Evolutionary conservation across 2,329 filamentous ascomycete genomes (phyloP), one percentile per base, ranked within the genome.

Genomic region (Fusarium illudens): DNA sequence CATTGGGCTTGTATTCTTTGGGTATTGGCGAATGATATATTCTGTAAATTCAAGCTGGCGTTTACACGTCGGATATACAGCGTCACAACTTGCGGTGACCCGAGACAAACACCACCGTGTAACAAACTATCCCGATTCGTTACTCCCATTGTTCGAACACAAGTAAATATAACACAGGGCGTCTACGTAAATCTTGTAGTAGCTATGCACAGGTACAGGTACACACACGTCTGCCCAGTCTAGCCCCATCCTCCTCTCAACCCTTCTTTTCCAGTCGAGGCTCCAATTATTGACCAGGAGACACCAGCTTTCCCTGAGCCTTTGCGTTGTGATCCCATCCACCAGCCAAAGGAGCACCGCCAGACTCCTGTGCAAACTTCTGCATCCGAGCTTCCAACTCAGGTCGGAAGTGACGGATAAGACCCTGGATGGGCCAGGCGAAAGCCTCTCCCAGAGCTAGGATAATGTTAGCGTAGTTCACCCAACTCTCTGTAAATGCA

Each of bases 321-420:
- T 82, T 85, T 62, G 93, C 84, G 78, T 92, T 86, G 67, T 92
- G 91, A 69, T 87, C 84, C 95, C 94, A 97, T 62, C 96, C 96
- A 78, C 96, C 96, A 68, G 93, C 94, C 76, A 94, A 84, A 44
- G 93, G 86, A 75, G 89, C 80, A 33, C 92, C 92, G 65, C 93
- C 93, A 66, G 88, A 81, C 83, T 91, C 86, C 77, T 89, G 80
- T 19, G 92, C 87, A 78, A 92, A 96, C 73, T 93, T 89, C 79
- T 89, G 87, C 86, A 99, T 96, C 74, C 95, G 89, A 54, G 90
- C 92, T 87, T 98, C 94, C 53, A 99, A 86, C 83, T 99, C 94
- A 44, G 95, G 96, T 75, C 96, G 89, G 87, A 99, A 99, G 84
- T 99, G 96, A 76, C 96, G 91, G 82, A 99, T 99, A 64, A 99